Percentiles rank a stretch among this genome's conserved stretches.
Evolutionary conservation across 1,284 basidiomycete species (phyloP).

Genomic region (Irpex sp.): DNA sequence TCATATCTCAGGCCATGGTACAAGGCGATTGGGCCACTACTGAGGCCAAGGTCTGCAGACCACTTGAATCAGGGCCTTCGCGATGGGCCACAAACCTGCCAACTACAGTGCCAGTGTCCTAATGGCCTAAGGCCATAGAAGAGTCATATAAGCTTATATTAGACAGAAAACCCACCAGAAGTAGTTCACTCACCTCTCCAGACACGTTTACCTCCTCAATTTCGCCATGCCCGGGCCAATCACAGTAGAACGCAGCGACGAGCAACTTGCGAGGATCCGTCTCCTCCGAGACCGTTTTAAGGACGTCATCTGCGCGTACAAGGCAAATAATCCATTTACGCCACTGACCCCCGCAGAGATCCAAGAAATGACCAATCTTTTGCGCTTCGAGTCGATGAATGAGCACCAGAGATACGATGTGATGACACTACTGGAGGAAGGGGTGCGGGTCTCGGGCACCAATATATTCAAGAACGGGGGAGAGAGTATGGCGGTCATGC

Average conservation of each 20-base stretch:
- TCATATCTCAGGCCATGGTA: no score
- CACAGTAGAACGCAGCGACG: not conserved
- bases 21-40: no score
- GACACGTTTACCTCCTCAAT: no score
- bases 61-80: no score
- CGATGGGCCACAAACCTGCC: no score
- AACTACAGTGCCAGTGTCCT: no score
- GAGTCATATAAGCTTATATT: no score
- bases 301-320: not conserved
- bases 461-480: not conserved
- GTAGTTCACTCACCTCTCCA: no score
- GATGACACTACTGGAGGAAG: not conserved
- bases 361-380: not conserved
- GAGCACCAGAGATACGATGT: not conserved
- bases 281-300: not conserved
- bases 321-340: not conserved
- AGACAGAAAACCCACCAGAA: no score
- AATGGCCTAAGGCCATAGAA: no score
- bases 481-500: not conserved
- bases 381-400: not conserved
- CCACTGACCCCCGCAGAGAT: not conserved
- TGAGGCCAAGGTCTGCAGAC: no score
- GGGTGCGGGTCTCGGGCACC: not conserved
- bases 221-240: no score
- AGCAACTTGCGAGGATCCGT: not conserved